Conservation (phyloP, 495 filamentous ascomycete genomes). For the Rhizodiscina lignyota region DNA sequence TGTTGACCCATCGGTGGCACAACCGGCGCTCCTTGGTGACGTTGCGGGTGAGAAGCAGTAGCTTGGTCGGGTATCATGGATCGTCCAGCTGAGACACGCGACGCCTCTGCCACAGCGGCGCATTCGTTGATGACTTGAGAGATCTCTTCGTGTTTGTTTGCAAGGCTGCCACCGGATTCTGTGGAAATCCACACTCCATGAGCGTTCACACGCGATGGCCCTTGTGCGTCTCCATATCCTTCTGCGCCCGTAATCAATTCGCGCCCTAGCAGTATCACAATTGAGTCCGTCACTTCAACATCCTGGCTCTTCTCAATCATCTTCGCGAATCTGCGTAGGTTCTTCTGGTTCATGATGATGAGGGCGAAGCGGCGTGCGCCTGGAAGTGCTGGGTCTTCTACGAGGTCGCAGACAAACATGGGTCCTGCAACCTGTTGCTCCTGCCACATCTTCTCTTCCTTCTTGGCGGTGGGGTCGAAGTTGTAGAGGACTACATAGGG, state of each 20-base stretch:
- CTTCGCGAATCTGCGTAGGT: slow-evolving; percentile 40
- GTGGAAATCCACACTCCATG: slow-evolving; percentile 52
- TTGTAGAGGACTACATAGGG: slow-evolving; percentile 66
- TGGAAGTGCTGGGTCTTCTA: slow-evolving; percentile 1
- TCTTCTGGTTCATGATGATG: slow-evolving; percentile 44
- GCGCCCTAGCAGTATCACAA: slow-evolving; percentile 43
- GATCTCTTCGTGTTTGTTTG: slow-evolving; percentile 30
- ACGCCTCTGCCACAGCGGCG: slow-evolving; percentile 28
- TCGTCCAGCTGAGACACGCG: no score
- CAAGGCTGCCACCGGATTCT: slow-evolving; percentile 33
- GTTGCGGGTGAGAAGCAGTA: no score
- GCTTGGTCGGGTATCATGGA: no score
- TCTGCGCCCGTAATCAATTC: slow-evolving; percentile 16
- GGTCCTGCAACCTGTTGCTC: slow-evolving; percentile 64
- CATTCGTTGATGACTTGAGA: slow-evolving; percentile 37
- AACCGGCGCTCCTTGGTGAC: no score
- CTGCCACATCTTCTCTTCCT: no score
- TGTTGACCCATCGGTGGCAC: no score
- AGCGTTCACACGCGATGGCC: slow-evolving; percentile 25
- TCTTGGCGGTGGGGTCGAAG: slow-evolving; percentile 39
- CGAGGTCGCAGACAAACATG: slow-evolving; percentile 59
- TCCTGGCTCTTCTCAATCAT: slow-evolving; percentile 24
- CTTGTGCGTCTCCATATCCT: slow-evolving; percentile 5
- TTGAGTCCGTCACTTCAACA: slow-evolving; percentile 30
- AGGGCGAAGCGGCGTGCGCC: slow-evolving; percentile 38